Percentiles rank a stretch among this genome's conserved stretches.
Conservation (phyloP, 306 rosid species). For the Lotus japonicus region DNA sequence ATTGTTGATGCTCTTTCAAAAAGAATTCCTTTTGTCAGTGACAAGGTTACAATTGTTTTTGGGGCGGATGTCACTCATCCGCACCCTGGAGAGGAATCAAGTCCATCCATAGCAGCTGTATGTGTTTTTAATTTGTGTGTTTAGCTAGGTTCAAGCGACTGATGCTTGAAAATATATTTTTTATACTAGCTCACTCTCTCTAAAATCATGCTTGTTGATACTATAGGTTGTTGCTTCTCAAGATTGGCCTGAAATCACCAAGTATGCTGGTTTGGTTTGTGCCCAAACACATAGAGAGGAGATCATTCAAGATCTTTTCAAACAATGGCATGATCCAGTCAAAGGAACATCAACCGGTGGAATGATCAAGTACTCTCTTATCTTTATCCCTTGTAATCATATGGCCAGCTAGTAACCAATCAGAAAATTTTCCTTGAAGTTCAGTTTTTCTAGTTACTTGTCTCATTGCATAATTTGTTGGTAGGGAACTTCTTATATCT, state of each 20-base stretch:
- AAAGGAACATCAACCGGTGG: slow-evolving; percentile 82
- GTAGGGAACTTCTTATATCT: slow-evolving; percentile 87
- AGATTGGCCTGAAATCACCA: slow-evolving; percentile 97
- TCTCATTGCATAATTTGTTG: not conserved
- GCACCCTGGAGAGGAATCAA: slow-evolving; percentile 96
- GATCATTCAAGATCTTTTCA: slow-evolving; percentile 84
- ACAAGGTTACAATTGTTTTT: slow-evolving; percentile 85
- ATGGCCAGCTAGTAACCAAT: too few relatives aligned
- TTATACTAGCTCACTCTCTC: not conserved
- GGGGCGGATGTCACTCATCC: slow-evolving; percentile 99
- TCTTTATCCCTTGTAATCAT: not conserved
- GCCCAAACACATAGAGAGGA: slow-evolving; percentile 97
- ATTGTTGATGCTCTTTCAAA: slow-evolving; percentile 85
- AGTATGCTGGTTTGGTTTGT: slow-evolving; percentile 92
- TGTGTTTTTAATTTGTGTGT: not conserved
- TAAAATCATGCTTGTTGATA: not conserved
- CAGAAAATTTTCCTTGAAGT: not conserved
- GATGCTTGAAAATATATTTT: not conserved
- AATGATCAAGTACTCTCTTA: slow-evolving; percentile 71
- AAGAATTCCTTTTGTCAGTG: slow-evolving; percentile 88
- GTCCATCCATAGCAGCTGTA: slow-evolving; percentile 98
- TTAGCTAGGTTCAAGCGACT: not conserved
- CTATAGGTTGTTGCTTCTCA: slow-evolving; percentile 94
- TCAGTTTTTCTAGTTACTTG: not conserved
- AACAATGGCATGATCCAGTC: slow-evolving; percentile 91